Evolutionary conservation across 164 flowering plant genomes (phyloP), one percentile per base, ranked within the genome.

Genomic region (Vitis rotundifolia): DNA sequence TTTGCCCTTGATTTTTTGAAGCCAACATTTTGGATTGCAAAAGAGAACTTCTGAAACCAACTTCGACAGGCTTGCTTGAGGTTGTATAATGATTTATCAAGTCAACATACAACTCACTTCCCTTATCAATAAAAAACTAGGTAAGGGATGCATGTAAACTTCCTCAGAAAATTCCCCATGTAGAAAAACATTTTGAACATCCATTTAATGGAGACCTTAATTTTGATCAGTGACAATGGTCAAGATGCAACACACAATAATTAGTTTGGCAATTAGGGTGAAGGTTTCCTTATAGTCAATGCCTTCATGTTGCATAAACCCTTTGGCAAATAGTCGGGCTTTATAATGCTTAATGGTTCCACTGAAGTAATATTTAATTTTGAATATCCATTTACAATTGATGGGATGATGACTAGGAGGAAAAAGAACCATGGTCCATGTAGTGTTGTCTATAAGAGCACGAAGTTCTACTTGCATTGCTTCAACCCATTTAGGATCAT

Each of bases 171-270:
- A 16, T 5, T 55, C 59, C 1, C 68, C 63, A 56, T 73, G 65
- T 4, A 68, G 58, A 62, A 62, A 62, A 3, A 51, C 57, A 22
- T 73, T 73, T 1, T 67, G 3, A 14, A 62, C 57, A 51, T 68
- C 76, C 11, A 73, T 9, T 58, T 73, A 68, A 22, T 22, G 15
- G 1, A 73, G 16, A 1, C n/a, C 51, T 72, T 72, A 73, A 8
- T 10, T 2, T 12, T 63, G 37, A 11, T 13, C 3, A 1, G 68
- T 44, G 14, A 59, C 51, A 1, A 72, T 0, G 29, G 70, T 47
- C 0, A 72, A 14, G 8, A 66, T 9, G 5, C 6, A 14, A 22
- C 8, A n/a, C 5, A 52, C 15, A 49, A 59, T 22, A 1, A 3
- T 11, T 3, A 49, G 8, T 44, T 66, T 66, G 11, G 68, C 59